Evolutionary conservation across 192 early-diverging fungal genomes (phyloP), one percentile per base, ranked within the genome.

Genomic region (Lobulomyces angularis): DNA sequence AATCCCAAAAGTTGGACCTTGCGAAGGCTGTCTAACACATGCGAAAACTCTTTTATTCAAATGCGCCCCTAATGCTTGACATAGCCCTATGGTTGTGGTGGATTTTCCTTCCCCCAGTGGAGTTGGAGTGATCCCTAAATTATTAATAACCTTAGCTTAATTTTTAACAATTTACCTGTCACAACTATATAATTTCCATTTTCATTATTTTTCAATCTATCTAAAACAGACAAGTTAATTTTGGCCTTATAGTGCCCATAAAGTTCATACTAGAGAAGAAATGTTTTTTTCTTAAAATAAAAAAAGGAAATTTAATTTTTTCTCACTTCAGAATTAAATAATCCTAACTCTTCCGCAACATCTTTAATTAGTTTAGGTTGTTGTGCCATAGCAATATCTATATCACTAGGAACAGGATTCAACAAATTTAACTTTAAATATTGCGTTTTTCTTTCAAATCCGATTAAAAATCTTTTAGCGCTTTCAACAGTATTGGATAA

Each of bases 41-140:
- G 90, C 91, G 64, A 96, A 91, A 0, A 83, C 81, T 21, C 77
- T 68, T 52, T 82, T 81, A 33, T 80, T 71, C 46, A 91, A 64
- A 37, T 96, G 86, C 9, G 94, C 90, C 29, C 90, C 92, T n/a
- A 98, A 65, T 2, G 94, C 86, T 56, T 98, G 94, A 20, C 79
- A 71, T 30, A 98, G 78, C 21, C 94, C 94, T 43, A 98, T 83
- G 7, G 87, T 84, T 8, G 88, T 92, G 1, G 94, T 98, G 8
- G 94, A 98, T 57, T 98, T 98, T 49, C 94, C 94, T 64, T 98
- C 94, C 35, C 94, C 94, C 0, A 98, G 74, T 32, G 94, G 94
- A 8, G 94, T 98, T 9, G 94, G 94, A 12, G 90, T 98, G 51
- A 96, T 98, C 35, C 82, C n/a, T n/a, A n/a, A n/a, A n/a, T n/a